Conservation (phyloP, 1,139 yeast genomes). For the Kluyveromyces sp. region DNA sequence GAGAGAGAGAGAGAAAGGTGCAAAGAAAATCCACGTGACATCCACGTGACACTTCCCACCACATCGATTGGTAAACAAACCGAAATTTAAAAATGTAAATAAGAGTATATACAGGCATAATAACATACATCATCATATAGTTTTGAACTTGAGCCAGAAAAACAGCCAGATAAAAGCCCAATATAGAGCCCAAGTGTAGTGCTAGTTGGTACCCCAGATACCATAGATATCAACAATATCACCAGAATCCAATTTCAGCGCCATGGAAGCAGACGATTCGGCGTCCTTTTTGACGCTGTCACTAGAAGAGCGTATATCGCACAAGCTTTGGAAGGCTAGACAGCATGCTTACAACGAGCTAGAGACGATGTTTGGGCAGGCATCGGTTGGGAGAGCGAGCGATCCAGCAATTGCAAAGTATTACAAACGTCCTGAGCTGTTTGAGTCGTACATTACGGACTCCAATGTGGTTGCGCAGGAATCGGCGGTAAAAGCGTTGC, state of each 20-base stretch:
- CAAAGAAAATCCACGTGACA: no score
- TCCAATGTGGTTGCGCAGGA: constrained; percentile 91
- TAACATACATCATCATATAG: no score
- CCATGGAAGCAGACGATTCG: constrained; percentile 36
- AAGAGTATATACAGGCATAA: no score
- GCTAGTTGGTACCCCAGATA: no score
- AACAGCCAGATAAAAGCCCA: no score
- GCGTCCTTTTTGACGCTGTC: constrained; percentile 55
- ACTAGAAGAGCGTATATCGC: constrained; percentile 55
- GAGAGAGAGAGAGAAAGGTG: no score
- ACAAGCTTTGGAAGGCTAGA: constrained; percentile 86
- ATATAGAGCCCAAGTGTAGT: no score
- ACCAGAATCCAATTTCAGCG: background rate
- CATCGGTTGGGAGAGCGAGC: constrained; percentile 21
- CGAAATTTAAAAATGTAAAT: no score
- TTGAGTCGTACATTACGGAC: constrained; percentile 60
- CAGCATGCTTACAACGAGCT: constrained; percentile 70
- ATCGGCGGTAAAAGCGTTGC: constrained; percentile 55
- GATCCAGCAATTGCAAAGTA: constrained; percentile 48
- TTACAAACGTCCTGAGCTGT: constrained; percentile 41
- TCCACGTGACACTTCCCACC: no score
- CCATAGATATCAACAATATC: background rate
- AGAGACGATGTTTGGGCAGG: constrained; percentile 45
- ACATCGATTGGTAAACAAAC: no score
- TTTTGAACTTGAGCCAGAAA: no score